These are phyloP conservation scores for Pseudocercospora macadamiae DNA, from an alignment of 2,329 filamentous ascomycete genomes.

Conservation along the genomic window DNA sequence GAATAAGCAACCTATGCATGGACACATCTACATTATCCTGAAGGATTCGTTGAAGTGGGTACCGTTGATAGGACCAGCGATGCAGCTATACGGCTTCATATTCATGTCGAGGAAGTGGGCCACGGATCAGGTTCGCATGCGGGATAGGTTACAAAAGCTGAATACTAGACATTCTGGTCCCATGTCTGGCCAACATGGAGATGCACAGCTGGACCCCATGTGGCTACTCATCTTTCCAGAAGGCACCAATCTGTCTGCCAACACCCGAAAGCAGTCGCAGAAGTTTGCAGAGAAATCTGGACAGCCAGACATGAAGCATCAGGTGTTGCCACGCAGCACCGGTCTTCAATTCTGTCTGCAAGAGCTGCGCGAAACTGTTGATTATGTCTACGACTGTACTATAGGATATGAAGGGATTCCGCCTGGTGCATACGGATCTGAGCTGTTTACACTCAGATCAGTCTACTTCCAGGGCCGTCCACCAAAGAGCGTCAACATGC, in stretches of 20 bases:
- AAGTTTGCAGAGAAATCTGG: conserved; percentile 76
- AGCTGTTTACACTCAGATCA: conserved; percentile 80
- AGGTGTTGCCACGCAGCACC: conserved; percentile 76
- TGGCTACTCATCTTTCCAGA: conserved; percentile 89
- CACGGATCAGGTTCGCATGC: conserved; percentile 73
- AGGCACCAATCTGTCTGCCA: conserved; percentile 79
- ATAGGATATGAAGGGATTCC: conserved; percentile 92
- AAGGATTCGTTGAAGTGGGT: conserved; percentile 85
- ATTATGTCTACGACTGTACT: conserved; percentile 90
- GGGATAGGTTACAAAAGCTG: conserved; percentile 73
- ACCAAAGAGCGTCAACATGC: conserved; percentile 92
- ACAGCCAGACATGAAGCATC: conserved; percentile 69
- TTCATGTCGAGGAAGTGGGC: conserved; percentile 93
- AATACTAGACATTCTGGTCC: conserved; percentile 51
- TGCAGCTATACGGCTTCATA: conserved; percentile 87
- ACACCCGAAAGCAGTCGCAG: conserved; percentile 70
- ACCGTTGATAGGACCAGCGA: conserved; percentile 78
- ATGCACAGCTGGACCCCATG: conserved; percentile 63
- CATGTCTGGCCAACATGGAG: conserved; percentile 37
- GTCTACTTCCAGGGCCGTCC: conserved; percentile 88
- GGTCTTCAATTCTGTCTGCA: conserved; percentile 79
- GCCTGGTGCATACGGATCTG: conserved; percentile 78
- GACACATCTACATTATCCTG: conserved; percentile 85
- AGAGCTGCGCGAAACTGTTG: conserved; percentile 72
- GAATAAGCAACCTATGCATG: conserved; percentile 67